phyloP scores from a whole-genome alignment of 768 basidiomycete genomes.

The Tricholoma terreum region DNA sequence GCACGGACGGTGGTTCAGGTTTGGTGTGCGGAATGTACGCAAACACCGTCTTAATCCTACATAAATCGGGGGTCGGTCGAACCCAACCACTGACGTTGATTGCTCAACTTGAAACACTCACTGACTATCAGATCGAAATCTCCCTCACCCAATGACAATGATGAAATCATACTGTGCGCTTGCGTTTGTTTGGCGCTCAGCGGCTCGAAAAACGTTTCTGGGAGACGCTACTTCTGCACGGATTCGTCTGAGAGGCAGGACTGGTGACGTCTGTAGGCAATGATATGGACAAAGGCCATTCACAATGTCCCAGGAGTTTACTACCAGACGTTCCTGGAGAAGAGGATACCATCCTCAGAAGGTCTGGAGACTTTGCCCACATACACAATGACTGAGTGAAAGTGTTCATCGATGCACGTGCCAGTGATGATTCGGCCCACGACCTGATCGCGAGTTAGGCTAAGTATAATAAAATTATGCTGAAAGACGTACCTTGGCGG shows the following conservation, averaged over 20 bases:
- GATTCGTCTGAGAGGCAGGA: constrained; percentile 9
- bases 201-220: constrained; percentile 37
- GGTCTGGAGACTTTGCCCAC: constrained; percentile 33
- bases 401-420: constrained; percentile 24
- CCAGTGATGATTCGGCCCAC: constrained; percentile 27
- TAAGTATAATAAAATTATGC: background rate
- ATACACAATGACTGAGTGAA: constrained; percentile 24
- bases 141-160: constrained; percentile 35
- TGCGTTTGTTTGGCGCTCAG: constrained; percentile 28
- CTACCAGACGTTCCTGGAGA: constrained; percentile 12
- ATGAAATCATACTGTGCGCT: constrained; percentile 37
- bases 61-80: no score
- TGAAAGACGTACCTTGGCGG: constrained; percentile 20
- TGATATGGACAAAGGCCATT: constrained; percentile 38
- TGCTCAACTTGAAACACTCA: no score
- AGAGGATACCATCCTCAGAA: constrained; percentile 22
- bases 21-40: constrained; percentile 28
- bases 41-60: constrained; percentile 8
- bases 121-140: constrained; percentile 37
- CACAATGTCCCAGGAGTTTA: constrained; percentile 27
- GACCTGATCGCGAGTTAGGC: background rate
- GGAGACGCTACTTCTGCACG: constrained; percentile 14
- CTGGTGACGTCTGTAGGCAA: constrained; percentile 32
- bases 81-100: background rate
- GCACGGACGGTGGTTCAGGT: constrained; percentile 28